phyloP scores from a whole-genome alignment of 179 eudicot species.

The Amaranthus tricolor region DNA sequence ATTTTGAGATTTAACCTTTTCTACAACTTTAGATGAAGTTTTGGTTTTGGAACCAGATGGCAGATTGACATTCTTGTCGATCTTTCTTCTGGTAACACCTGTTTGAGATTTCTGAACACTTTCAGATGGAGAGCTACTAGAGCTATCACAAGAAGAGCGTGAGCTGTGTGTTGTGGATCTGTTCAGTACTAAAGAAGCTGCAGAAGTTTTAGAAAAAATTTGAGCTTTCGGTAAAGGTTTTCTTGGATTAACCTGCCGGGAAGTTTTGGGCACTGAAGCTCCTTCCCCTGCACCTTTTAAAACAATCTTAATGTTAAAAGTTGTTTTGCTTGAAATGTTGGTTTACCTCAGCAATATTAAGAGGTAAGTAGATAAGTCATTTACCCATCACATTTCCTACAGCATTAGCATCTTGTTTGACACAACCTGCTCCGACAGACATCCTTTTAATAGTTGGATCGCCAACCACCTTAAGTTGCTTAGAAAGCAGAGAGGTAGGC shows the following conservation, averaged over 20 bases:
- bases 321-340: neutral
- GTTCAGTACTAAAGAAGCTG: conserved; percentile 38
- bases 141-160: conserved; percentile 54
- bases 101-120: conserved; percentile 32
- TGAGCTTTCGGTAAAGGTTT: conserved; percentile 41
- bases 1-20: conserved; percentile 40
- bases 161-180: conserved; percentile 37
- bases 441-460: conserved; percentile 48
- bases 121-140: conserved; percentile 44
- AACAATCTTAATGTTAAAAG: conserved; percentile 13
- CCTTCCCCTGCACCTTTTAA: conserved; percentile 40
- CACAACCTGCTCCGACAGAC: conserved; percentile 39
- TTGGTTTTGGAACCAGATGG: conserved; percentile 42
- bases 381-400: conserved; percentile 41
- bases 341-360: neutral
- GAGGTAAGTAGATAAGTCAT: neutral
- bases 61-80: conserved; percentile 34
- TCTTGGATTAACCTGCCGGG: conserved; percentile 37
- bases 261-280: conserved; percentile 29
- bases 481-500: conserved; percentile 33
- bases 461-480: conserved; percentile 35
- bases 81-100: conserved; percentile 37
- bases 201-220: conserved; percentile 33
- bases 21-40: conserved; percentile 44
- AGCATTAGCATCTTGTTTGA: conserved; percentile 40